Evolutionary conservation across 805 yeast species (phyloP), one percentile per base, ranked within the genome.

Genomic region (Yamadazyma insecticola): DNA sequence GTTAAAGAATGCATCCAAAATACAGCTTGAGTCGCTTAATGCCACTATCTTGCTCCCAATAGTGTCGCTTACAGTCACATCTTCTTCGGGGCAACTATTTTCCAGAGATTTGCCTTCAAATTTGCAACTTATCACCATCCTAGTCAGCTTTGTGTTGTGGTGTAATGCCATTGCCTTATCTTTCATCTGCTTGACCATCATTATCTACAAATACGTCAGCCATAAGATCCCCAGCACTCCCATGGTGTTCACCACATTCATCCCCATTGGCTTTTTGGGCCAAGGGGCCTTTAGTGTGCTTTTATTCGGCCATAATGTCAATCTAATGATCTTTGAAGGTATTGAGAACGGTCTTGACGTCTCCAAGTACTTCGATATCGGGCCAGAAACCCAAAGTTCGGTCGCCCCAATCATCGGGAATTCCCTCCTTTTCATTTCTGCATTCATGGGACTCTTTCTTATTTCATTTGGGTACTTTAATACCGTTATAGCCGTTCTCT

Each of bases 241-340:
- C 7, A 45, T 58, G 28, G 69, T 81, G 2, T 80, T 81, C 49
- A 70, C 88, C n/a, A 58, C 76, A 28, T 85, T 87, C 49, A 68
- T 86, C 31, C 88, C 94, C 1, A 62, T 87, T 27, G 96, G 96
- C 6, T 79, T 89, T 24, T 53, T 83, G 49, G 96, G 96, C 13
- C 96, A 88, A 56, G 95, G 92, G 1, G 72, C 85, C 2, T 84
- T 66, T 53, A 84, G 83, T 2, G 67, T 83, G 10, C 55, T 79
- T 40, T 53, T 73, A 29, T 60, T 77, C 39, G 80, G 85, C 6
- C 45, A 55, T 16, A 71, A 75, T 45, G 47, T 51, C 28, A 35
- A 48, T 45, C 12, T 45, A 22, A 25, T 60, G 12, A 29, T 55
- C 16, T 13, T 24, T 3, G 13, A 13, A 4, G 16, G n/a, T n/a